Evolutionary conservation across 495 filamentous ascomycete genomes (phyloP), one percentile per base, ranked within the genome.

Genomic region (Hypoxylon lienhwacheense): DNA sequence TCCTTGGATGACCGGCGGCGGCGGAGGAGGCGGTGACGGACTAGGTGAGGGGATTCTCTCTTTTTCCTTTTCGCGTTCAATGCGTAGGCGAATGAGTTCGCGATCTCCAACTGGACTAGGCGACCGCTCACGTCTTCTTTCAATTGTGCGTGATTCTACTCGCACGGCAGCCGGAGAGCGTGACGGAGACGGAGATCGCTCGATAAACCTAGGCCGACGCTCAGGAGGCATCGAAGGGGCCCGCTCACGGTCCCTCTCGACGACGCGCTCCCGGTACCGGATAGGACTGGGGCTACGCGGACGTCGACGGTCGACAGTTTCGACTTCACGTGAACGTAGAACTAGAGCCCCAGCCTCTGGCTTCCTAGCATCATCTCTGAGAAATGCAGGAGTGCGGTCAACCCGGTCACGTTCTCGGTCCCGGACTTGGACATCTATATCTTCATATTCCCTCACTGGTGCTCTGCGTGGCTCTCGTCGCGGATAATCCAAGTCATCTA

Each of bases 1-100:
- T 14, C 81, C 83, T 55, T 81, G 77, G 63, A 90, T 84, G 20
- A 78, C 67, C 46, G 74, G 72, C 2, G 83, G 81, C 31, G 77
- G 74, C 17, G 77, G 70, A 17, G 75, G 75, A 28, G 79, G 59
- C 5, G 72, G 58, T 8, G 67, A 70, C 0, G 72, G 73, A 44
- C 70, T 75, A 4, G 66, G 73, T 52, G 52, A 60, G 6, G 67
- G 66, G 51, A 58, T 40, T 16, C 69, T 63, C 58, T 73, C 47
- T 19, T 21, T 55, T 33, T 59, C 68, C 43, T 65, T 64, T 59
- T 72, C 68, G 42, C 70, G 68, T 45, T 76, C 73, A 28, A 74
- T 64, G 16, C 55, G 61, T 47, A 77, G 70, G 33, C 63, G 72
- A 37, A 76, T 74, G 33, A 66, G 56, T 22, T 64, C 65, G 7